These are phyloP conservation scores for Venturia aucupariae DNA, from an alignment of 2,329 filamentous ascomycete genomes.

Conservation along the genomic window DNA sequence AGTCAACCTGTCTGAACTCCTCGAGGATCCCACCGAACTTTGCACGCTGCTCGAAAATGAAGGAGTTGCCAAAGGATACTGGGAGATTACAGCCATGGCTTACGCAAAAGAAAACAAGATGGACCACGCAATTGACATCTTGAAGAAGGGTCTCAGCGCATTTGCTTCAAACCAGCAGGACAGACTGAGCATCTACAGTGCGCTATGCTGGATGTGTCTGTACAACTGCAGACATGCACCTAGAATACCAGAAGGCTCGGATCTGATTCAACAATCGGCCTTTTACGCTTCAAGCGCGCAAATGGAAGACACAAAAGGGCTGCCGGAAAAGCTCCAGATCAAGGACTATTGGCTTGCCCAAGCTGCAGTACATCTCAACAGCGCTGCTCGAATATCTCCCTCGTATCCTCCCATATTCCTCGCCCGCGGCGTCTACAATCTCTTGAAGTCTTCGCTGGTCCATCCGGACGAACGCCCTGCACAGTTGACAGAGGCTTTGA, in stretches of 20 bases:
- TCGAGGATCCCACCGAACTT: constrained; percentile 89
- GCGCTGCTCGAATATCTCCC: constrained; percentile 88
- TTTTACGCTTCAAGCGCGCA: constrained; percentile 7
- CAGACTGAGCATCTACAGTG: constrained; percentile 73
- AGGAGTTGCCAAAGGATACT: constrained; percentile 79
- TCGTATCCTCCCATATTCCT: constrained; percentile 86
- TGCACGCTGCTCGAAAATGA: constrained; percentile 95
- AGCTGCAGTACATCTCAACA: constrained; percentile 87
- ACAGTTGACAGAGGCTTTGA: constrained; percentile 73
- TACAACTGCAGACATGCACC: constrained; percentile 80
- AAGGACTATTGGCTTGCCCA: constrained; percentile 89
- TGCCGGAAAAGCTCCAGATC: constrained; percentile 36
- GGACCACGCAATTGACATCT: constrained; percentile 66
- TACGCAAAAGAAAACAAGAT: constrained; percentile 95
- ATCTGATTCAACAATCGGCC: constrained; percentile 5
- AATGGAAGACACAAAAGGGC: constrained; percentile 4
- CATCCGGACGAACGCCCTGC: constrained; percentile 62
- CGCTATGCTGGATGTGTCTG: constrained; percentile 83
- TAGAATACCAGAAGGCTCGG: constrained; percentile 47
- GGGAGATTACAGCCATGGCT: constrained; percentile 95
- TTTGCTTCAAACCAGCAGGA: constrained; percentile 67
- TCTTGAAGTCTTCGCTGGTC: constrained; percentile 75
- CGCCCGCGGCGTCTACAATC: constrained; percentile 78
- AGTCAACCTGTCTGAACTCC: constrained; percentile 81
- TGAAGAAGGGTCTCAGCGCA: constrained; percentile 64